Evolutionary conservation across 2,329 filamentous ascomycete species (phyloP).

Genomic region (Aspergillus latus): DNA sequence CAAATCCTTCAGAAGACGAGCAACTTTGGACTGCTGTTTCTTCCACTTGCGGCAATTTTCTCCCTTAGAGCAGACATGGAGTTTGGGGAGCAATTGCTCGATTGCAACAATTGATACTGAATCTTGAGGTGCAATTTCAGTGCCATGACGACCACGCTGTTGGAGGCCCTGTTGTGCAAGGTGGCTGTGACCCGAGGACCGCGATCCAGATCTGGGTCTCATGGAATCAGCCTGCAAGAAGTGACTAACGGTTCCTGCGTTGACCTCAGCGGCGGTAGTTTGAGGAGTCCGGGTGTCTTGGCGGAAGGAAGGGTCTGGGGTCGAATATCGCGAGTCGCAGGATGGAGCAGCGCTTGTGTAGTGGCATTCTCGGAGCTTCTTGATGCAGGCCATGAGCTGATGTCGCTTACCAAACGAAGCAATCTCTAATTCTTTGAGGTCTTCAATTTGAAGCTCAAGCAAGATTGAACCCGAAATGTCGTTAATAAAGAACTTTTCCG

Average conservation of each 20-base stretch:
- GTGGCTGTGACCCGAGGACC: not conserved
- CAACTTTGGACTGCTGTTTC: constrained; percentile 75
- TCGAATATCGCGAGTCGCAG: constrained; percentile 8
- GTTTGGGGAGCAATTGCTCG: constrained; percentile 85
- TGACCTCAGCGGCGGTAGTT: constrained; percentile 16
- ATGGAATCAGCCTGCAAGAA: constrained; percentile 9
- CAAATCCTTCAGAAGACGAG: constrained; percentile 72
- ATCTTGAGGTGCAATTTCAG: constrained; percentile 60
- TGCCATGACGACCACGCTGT: constrained; percentile 20
- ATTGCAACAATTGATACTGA: constrained; percentile 91
- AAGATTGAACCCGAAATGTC: constrained; percentile 88
- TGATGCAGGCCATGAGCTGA: constrained; percentile 49
- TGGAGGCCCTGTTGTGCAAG: constrained; percentile 26
- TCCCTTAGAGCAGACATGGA: constrained; percentile 81
- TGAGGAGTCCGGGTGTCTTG: constrained; percentile 17
- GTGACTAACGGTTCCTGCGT: constrained; percentile 16
- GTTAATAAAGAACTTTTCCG: constrained; percentile 84
- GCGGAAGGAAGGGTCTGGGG: constrained; percentile 12
- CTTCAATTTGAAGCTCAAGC: constrained; percentile 87
- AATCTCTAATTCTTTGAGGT: constrained; percentile 64
- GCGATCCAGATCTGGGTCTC: constrained; percentile 6
- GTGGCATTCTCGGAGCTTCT: constrained; percentile 46
- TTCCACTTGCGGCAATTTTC: constrained; percentile 76
- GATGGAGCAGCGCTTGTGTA: not conserved
- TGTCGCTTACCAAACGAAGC: constrained; percentile 64